Evolutionary conservation across 108 stramenopile species (phyloP).

Genomic region (Nitzschia palea): DNA sequence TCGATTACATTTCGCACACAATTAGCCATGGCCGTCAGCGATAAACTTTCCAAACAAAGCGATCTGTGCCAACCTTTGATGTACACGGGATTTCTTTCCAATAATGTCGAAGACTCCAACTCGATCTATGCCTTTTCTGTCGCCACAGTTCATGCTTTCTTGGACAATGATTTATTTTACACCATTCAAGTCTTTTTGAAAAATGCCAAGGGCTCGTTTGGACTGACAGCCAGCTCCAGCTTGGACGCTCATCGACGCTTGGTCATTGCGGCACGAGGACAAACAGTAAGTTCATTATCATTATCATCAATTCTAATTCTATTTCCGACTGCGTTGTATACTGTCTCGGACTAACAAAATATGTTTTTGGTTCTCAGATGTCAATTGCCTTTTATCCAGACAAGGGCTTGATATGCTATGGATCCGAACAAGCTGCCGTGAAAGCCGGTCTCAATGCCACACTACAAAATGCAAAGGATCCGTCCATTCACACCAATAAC

Average conservation of each 20-base stretch:
- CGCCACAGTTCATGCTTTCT: constrained; percentile 67
- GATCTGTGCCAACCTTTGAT: constrained; percentile 8
- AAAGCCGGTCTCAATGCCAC: constrained; percentile 61
- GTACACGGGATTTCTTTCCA: not conserved
- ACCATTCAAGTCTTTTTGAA: constrained; percentile 62
- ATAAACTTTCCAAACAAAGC: not conserved
- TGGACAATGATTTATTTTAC: constrained; percentile 75
- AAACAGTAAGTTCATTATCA: constrained; percentile 31
- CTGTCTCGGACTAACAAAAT: not conserved
- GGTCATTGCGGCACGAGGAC: constrained; percentile 78
- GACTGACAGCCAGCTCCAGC: constrained; percentile 58
- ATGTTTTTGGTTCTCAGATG: constrained; percentile 23
- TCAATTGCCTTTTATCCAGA: constrained; percentile 77
- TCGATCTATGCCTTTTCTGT: constrained; percentile 33
- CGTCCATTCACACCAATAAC: not conserved
- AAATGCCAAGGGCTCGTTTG: constrained; percentile 80
- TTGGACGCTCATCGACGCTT: constrained; percentile 75
- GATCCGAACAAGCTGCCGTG: constrained; percentile 83
- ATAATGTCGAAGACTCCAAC: not conserved
- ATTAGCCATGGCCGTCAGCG: not conserved
- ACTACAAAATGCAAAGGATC: constrained; percentile 18
- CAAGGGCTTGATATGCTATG: constrained; percentile 77
- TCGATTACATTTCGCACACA: not conserved
- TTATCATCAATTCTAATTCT: not conserved
- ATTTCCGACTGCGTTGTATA: no score